Conservation (phyloP, 352 stramenopile species). For the Chrysophaeum taylorii region DNA sequence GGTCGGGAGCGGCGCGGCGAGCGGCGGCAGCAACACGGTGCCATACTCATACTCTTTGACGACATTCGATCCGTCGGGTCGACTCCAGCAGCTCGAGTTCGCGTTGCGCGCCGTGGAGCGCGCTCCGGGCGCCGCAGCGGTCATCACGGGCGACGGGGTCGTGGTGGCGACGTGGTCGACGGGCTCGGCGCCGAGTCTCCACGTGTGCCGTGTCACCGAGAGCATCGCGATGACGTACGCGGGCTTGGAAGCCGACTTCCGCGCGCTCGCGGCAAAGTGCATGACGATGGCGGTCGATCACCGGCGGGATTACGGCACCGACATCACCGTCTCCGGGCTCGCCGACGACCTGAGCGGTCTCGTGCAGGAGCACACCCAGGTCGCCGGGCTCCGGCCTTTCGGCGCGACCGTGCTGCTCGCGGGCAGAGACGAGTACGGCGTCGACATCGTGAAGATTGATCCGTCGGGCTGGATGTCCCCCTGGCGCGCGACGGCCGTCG, state of each 20-base stretch:
- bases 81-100: constrained; percentile 17
- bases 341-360: background rate
- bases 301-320: background rate
- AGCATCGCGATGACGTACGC: constrained; percentile 1
- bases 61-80: constrained; percentile 14
- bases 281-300: background rate
- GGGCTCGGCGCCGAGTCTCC: background rate
- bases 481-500: background rate
- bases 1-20: no score
- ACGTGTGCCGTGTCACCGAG: constrained; percentile 6
- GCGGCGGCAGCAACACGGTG: background rate
- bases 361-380: background rate
- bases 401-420: background rate
- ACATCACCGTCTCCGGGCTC: background rate
- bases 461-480: background rate
- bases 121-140: background rate
- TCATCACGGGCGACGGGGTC: background rate
- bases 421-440: background rate
- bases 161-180: background rate
- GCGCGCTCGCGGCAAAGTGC: background rate
- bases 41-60: constrained; percentile 15
- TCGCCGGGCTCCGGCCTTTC: background rate
- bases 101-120: background rate
- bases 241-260: constrained; percentile 8
- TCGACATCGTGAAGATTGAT: background rate